phyloP scores from a whole-genome alignment of 2,329 filamentous ascomycete species.

The Penicillium italicum region DNA sequence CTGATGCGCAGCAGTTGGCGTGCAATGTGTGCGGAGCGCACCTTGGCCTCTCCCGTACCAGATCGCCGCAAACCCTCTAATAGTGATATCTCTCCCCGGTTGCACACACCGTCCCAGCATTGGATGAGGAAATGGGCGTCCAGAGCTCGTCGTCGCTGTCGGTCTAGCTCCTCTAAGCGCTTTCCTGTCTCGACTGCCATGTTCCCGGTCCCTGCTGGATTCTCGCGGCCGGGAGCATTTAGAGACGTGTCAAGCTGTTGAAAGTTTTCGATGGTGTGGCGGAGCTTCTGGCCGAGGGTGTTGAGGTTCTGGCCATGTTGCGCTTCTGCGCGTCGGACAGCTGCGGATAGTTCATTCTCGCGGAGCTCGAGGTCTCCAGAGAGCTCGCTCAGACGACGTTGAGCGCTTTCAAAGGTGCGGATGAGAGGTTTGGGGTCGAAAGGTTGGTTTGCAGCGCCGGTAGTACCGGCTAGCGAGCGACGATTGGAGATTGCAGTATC shows the following conservation, averaged over 20 bases:
- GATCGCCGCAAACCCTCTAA: constrained; percentile 83
- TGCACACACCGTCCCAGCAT: constrained; percentile 94
- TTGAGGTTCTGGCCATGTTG: constrained; percentile 91
- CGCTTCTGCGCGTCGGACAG: constrained; percentile 83
- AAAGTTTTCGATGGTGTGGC: constrained; percentile 88
- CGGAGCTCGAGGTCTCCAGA: constrained; percentile 79
- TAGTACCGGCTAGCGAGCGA: constrained; percentile 61
- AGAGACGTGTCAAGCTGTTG: constrained; percentile 82
- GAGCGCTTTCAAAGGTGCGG: constrained; percentile 78
- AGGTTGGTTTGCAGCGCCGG: constrained; percentile 41
- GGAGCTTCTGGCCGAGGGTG: constrained; percentile 80
- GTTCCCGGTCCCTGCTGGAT: constrained; percentile 63
- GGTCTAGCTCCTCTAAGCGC: constrained; percentile 87
- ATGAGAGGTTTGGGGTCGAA: constrained; percentile 98
- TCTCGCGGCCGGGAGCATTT: constrained; percentile 54
- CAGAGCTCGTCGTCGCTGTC: constrained; percentile 81
- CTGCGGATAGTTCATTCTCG: constrained; percentile 85
- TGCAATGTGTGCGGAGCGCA: constrained; percentile 89
- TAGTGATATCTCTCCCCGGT: constrained; percentile 79
- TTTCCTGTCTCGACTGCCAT: constrained; percentile 93
- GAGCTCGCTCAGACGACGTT: constrained; percentile 49
- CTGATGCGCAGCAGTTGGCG: constrained; percentile 92
- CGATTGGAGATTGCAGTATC: constrained; percentile 75
- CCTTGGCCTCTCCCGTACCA: constrained; percentile 84
- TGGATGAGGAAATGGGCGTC: constrained; percentile 94